These are phyloP conservation scores for Torulaspora maleeae DNA, from an alignment of 805 yeast genomes.

Conservation along the genomic window DNA sequence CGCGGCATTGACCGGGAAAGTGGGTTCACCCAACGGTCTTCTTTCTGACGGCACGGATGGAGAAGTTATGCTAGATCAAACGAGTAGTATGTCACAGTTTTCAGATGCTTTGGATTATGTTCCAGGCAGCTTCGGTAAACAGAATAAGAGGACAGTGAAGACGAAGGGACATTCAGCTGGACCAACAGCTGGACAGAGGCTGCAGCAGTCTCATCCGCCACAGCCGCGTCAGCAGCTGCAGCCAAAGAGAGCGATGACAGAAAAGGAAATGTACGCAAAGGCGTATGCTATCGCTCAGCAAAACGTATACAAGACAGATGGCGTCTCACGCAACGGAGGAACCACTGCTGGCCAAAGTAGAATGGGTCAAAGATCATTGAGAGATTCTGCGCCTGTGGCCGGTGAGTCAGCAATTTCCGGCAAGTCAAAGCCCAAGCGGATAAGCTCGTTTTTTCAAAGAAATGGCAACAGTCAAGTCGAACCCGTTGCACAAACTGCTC, in stretches of 20 bases:
- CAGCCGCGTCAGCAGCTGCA: background rate
- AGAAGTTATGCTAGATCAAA: slow-evolving; percentile 20
- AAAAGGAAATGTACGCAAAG: slow-evolving; percentile 49
- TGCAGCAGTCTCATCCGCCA: background rate
- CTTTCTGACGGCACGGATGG: slow-evolving; percentile 7
- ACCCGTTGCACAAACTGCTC: background rate
- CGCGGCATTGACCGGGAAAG: slow-evolving; percentile 1
- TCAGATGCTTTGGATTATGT: slow-evolving; percentile 28
- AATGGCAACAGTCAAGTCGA: slow-evolving; percentile 1
- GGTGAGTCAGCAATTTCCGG: background rate
- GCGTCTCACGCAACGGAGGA: slow-evolving; percentile 7
- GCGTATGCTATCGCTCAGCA: slow-evolving; percentile 54
- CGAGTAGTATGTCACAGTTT: slow-evolving; percentile 27
- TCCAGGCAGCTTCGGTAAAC: slow-evolving; percentile 8
- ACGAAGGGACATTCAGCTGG: background rate
- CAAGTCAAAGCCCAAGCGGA: slow-evolving; percentile 1
- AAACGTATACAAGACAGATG: slow-evolving; percentile 48
- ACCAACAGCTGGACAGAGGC: background rate
- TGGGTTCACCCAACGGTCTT: background rate
- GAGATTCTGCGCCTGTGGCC: slow-evolving; percentile 8
- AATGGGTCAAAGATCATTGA: slow-evolving; percentile 25
- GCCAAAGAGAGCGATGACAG: slow-evolving; percentile 17
- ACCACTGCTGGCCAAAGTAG: slow-evolving; percentile 4
- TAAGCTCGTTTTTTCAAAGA: slow-evolving; percentile 10
- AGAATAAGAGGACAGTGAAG: background rate